Percentiles rank a stretch among this genome's conserved stretches.
Conservation (phyloP, 2,329 filamentous ascomycete species). For the Claviceps spartinae region DNA sequence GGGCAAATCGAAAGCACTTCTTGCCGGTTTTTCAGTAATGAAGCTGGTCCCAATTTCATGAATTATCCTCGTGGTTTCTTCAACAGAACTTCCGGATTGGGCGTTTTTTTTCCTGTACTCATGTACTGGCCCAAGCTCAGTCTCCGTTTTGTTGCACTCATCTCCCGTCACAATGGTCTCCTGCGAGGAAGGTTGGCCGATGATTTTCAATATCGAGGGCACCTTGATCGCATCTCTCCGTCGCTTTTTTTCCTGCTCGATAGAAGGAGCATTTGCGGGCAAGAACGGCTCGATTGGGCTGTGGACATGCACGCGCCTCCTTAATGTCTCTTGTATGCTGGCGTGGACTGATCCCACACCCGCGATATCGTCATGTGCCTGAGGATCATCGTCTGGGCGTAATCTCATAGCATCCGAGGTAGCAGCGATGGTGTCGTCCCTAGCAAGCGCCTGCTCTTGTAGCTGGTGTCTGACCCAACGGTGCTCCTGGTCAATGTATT, state of each 20-base stretch:
- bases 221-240: constrained; percentile 18
- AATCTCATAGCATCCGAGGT: background rate
- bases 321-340: background rate
- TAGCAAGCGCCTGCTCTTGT: background rate
- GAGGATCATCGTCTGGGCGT: background rate
- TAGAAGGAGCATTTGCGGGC: constrained; percentile 16
- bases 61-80: constrained; percentile 10
- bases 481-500: constrained; percentile 16
- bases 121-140: constrained; percentile 13
- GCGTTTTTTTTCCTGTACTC: constrained; percentile 9
- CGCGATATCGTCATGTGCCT: background rate
- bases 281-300: constrained; percentile 8
- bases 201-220: constrained; percentile 22
- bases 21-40: constrained; percentile 5
- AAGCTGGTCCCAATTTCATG: constrained; percentile 16
- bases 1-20: constrained; percentile 2
- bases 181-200: constrained; percentile 4
- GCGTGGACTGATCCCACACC: background rate
- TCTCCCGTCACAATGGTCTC: constrained; percentile 3
- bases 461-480: constrained; percentile 17
- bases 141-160: constrained; percentile 1
- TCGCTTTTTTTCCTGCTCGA: constrained; percentile 23
- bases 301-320: constrained; percentile 6
- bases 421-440: background rate
- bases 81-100: background rate